Evolutionary conservation across 2,329 filamentous ascomycete species (phyloP).

Genomic region (Magnaporthales sp.): DNA sequence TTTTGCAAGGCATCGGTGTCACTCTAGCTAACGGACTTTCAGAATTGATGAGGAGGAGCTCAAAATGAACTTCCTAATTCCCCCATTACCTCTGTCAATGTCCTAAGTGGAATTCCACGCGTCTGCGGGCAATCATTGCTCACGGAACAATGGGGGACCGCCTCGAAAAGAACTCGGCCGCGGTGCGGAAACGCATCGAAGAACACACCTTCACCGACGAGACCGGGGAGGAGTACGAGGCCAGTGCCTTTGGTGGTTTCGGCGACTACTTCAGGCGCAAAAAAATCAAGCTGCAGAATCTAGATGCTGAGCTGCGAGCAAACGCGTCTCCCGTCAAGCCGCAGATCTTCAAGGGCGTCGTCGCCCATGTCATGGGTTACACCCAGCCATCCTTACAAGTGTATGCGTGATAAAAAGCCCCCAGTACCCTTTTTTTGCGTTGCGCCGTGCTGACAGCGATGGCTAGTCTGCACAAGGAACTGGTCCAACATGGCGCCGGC

Average conservation of each 20-base stretch:
- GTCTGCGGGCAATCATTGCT: background rate
- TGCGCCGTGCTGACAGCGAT: constrained; percentile 5
- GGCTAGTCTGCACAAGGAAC: constrained; percentile 62
- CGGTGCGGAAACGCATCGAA: constrained; percentile 53
- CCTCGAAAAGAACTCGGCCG: constrained; percentile 54
- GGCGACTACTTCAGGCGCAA: constrained; percentile 89
- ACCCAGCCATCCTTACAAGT: constrained; percentile 89
- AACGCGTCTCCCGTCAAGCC: constrained; percentile 57
- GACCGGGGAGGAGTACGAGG: constrained; percentile 82
- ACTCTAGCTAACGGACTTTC: background rate
- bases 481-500: constrained; percentile 88
- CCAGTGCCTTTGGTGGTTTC: constrained; percentile 82
- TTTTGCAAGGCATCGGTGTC: background rate
- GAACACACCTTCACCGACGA: constrained; percentile 69
- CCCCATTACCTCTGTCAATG: background rate
- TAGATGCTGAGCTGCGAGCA: constrained; percentile 73
- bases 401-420: constrained; percentile 21
- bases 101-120: background rate
- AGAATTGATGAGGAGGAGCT: background rate
- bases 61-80: background rate
- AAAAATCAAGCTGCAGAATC: constrained; percentile 94
- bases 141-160: constrained; percentile 44
- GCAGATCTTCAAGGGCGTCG: constrained; percentile 81
- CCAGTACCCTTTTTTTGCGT: background rate
- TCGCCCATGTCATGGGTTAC: constrained; percentile 90